phyloP scores from a whole-genome alignment of 2,329 filamentous ascomycete genomes.

The Neofusicoccum laricinum region DNA sequence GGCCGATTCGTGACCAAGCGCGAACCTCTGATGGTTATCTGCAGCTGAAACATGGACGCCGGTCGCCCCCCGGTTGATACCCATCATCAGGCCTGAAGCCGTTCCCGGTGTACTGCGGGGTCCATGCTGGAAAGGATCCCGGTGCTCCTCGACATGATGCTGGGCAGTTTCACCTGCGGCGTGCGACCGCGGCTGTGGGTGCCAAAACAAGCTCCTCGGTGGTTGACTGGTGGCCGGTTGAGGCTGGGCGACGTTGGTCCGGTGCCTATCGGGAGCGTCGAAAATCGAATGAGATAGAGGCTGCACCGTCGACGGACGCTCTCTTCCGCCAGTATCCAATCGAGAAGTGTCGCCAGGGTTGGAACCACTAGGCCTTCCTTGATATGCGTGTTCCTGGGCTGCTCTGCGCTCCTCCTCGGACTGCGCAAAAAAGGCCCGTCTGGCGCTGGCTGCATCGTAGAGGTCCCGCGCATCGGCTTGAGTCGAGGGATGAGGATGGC shows the following conservation, averaged over 20 bases:
- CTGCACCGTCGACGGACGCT: slow-evolving; percentile 38
- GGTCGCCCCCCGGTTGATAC: neutral
- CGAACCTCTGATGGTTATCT: slow-evolving; percentile 7
- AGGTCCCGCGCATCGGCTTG: slow-evolving; percentile 24
- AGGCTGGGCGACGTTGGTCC: neutral
- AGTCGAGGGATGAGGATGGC: slow-evolving; percentile 24
- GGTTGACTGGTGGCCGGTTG: slow-evolving; percentile 22
- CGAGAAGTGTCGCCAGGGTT: slow-evolving; percentile 9
- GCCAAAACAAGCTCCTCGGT: slow-evolving; percentile 30
- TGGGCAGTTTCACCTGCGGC: slow-evolving; percentile 27
- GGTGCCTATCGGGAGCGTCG: slow-evolving; percentile 28
- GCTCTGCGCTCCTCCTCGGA: slow-evolving; percentile 6
- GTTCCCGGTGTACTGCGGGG: neutral
- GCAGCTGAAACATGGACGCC: neutral
- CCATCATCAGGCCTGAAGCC: neutral
- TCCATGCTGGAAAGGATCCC: slow-evolving; percentile 18
- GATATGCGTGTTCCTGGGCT: neutral
- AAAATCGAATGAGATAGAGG: slow-evolving; percentile 37
- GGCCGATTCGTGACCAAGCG: slow-evolving; percentile 31
- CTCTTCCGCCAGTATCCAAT: slow-evolving; percentile 19
- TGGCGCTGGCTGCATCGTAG: slow-evolving; percentile 27
- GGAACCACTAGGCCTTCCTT: neutral
- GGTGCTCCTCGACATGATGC: slow-evolving; percentile 29
- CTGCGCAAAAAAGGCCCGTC: slow-evolving; percentile 22
- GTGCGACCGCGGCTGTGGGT: slow-evolving; percentile 27